phyloP scores from a whole-genome alignment of 2,329 filamentous ascomycete species.

The Massarina eburnea region DNA sequence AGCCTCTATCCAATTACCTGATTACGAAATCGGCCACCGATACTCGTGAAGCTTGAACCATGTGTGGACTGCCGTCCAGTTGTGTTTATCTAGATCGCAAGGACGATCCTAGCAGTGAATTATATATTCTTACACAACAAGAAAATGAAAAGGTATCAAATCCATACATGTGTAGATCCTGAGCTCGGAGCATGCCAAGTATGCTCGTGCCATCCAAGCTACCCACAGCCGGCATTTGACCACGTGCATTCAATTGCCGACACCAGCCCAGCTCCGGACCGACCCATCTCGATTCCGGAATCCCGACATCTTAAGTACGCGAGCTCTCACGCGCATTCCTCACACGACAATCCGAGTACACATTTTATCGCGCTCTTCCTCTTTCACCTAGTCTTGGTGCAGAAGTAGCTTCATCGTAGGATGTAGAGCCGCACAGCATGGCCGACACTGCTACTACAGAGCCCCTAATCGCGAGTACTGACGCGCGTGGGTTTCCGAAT shows the following conservation, averaged over 20 bases:
- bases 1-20: no score
- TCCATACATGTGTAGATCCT: no score
- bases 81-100: no score
- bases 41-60: not conserved
- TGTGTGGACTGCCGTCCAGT: not conserved
- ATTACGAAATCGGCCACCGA: no score
- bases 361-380: not conserved
- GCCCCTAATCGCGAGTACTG: conserved; percentile 28
- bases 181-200: no score
- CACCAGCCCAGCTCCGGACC: not conserved
- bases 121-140: no score
- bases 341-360: not conserved
- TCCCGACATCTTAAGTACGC: conserved; percentile 1
- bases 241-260: not conserved
- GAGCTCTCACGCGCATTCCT: not conserved
- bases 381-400: not conserved
- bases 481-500: conserved; percentile 12
- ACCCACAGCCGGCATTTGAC: not conserved
- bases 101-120: no score
- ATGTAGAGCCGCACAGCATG: conserved; percentile 32
- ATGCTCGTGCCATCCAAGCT: no score
- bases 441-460: conserved; percentile 33
- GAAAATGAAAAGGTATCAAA: no score
- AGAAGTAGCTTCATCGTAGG: conserved; percentile 15
- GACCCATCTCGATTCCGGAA: not conserved